Percentiles rank a stretch among this genome's conserved stretches.
phyloP scores from a whole-genome alignment of 2,329 filamentous ascomycete species.

The Botrytis aclada region DNA sequence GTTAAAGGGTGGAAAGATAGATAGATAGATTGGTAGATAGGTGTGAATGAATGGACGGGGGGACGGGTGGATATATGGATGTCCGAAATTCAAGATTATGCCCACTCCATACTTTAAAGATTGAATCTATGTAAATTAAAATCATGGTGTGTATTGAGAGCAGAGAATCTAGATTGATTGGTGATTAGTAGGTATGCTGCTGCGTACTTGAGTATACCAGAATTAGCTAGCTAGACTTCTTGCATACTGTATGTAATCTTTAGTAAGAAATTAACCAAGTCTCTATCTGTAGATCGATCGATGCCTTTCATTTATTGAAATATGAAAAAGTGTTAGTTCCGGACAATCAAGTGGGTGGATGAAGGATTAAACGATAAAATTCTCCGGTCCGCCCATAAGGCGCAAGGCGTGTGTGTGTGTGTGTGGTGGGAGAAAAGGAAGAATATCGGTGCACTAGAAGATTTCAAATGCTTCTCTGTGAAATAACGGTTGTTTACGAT shows the following conservation, averaged over 20 bases:
- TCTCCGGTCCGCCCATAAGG: background rate
- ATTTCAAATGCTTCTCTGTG: background rate
- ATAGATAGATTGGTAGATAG: background rate
- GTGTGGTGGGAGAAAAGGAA: background rate
- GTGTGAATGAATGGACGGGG: background rate
- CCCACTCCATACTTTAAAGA: background rate
- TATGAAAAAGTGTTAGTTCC: background rate
- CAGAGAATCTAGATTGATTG: background rate
- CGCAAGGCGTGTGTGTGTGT: background rate
- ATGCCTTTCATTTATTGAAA: background rate
- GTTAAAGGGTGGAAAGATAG: background rate
- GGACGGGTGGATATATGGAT: background rate
- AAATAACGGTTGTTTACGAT: background rate
- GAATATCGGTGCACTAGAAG: background rate
- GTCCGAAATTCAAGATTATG: background rate
- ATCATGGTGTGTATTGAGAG: background rate
- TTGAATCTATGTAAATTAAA: background rate
- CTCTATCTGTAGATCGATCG: background rate
- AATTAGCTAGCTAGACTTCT: background rate
- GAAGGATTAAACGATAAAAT: background rate
- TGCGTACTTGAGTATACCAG: background rate
- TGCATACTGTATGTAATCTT: background rate
- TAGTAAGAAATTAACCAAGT: background rate
- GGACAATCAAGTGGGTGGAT: background rate
- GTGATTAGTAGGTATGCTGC: background rate